Evolutionary conservation across 129 eudicot species (phyloP).

Genomic region (Sambucus nigra): DNA sequence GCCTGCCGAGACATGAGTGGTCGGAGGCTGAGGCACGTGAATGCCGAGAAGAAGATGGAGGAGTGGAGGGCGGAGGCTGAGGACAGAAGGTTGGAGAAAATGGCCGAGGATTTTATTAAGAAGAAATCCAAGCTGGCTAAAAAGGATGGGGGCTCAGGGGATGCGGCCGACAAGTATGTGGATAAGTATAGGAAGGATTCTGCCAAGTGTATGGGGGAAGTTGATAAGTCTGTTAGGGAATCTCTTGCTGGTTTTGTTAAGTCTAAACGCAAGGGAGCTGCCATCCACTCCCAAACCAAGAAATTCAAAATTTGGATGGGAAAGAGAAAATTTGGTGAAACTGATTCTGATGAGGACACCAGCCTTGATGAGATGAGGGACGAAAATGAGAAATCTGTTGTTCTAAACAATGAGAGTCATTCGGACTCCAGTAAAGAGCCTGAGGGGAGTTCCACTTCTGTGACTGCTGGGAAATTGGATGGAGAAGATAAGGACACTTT

Average conservation of each 20-base stretch:
- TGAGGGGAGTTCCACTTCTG: constrained; percentile 46
- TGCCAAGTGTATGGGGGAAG: constrained; percentile 71
- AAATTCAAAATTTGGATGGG: constrained; percentile 83
- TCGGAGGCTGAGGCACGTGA: constrained; percentile 50
- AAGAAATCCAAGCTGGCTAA: constrained; percentile 42
- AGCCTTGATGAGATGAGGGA: constrained; percentile 40
- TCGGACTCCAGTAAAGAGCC: constrained; percentile 53
- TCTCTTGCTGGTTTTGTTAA: constrained; percentile 35
- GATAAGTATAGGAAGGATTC: constrained; percentile 86
- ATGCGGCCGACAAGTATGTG: constrained; percentile 67
- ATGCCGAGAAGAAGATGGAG: constrained; percentile 86
- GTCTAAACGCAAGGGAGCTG: constrained; percentile 46
- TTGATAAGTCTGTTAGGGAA: constrained; percentile 83
- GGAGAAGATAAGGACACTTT: constrained; percentile 49
- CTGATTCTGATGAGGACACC: constrained; percentile 63
- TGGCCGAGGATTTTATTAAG: constrained; percentile 81
- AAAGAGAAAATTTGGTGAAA: constrained; percentile 70
- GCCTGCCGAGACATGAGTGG: constrained; percentile 99
- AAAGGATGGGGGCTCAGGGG: constrained; percentile 38
- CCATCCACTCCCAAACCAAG: constrained; percentile 31
- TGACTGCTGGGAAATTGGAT: constrained; percentile 36
- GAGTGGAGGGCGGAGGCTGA: constrained; percentile 83
- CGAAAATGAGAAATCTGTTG: constrained; percentile 52
- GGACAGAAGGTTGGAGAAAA: constrained; percentile 76
- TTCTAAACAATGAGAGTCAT: constrained; percentile 42